phyloP scores from a whole-genome alignment of 169 alveolate genomes.

The Eimeria acervulina region DNA sequence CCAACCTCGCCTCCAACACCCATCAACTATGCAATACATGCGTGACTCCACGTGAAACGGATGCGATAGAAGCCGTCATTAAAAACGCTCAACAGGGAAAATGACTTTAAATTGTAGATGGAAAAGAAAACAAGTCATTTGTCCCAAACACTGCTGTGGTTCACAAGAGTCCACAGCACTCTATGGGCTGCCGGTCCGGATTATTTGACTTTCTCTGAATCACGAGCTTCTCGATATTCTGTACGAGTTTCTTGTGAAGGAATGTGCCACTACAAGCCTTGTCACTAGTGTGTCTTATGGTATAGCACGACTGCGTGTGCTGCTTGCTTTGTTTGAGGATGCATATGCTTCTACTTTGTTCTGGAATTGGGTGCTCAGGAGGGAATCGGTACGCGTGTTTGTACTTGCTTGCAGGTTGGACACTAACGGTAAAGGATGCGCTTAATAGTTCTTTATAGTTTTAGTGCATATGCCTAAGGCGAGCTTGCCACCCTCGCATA shows the following conservation, averaged over 20 bases:
- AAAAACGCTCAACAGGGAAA: neutral
- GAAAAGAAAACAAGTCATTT: neutral
- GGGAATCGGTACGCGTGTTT: neutral
- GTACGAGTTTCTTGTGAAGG: neutral
- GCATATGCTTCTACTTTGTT: neutral
- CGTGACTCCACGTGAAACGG: neutral
- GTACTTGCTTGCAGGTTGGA: neutral
- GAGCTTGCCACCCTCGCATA: neutral
- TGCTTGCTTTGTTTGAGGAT: neutral
- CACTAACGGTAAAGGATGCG: neutral
- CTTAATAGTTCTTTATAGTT: neutral
- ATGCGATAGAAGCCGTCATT: neutral
- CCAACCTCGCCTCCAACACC: neutral
- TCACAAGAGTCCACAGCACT: neutral
- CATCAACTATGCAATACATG: neutral
- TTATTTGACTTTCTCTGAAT: neutral
- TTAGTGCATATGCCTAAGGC: neutral
- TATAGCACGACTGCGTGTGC: neutral
- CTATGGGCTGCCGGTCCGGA: neutral
- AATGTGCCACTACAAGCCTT: neutral
- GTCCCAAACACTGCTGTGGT: neutral
- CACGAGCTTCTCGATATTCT: neutral
- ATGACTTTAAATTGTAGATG: neutral
- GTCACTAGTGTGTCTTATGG: neutral
- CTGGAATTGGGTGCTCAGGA: neutral